Base-by-base conservation (phyloP, 2,329 filamentous ascomycete species). In the Hymenoscyphus linearis region DNA sequence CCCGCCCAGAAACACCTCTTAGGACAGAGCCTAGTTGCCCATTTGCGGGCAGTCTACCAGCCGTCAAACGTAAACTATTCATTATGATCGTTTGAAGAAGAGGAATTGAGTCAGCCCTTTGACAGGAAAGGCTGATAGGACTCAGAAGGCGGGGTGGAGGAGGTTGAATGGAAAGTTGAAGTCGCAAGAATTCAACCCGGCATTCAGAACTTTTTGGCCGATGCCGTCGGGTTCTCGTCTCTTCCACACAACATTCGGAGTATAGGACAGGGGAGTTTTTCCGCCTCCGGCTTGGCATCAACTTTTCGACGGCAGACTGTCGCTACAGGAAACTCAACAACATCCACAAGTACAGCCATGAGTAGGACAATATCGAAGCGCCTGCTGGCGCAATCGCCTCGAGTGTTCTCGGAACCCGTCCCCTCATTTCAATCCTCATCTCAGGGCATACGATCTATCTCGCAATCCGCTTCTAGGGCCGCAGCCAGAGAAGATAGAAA, bases 401-500 rank as follows among this genome's bases (percentile, higher is more conserved):
- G 40, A 47, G 40, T 12, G 6, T 12, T 47, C 18, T 22, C 40
- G 3, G n/a, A 47, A 22, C 9, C 22, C 10, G 40, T n/a, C 6
- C 40, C 40, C n/a, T 25, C 40, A 3, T 44, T n/a, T n/a, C 36
- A n/a, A n/a, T 5, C 14, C 36, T 40, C 36, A 14, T 37, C 63
- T 57, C 60, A 47, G 66, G 70, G 62, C 63, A 52, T 71, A 31
- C 68, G 71, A 62, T 61, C 66, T 1, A 75, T 78, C 58, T 76
- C 76, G 1, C 70, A 69, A 13, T 70, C 74, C 16, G 60, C 62
- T 40, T 67, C 62, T 35, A 64, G 64, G 62, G 65, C 62, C 60
- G 61, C 68, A 34, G 65, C 62, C 60, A 60, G 68, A 34, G 64
- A 66, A 53, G 62, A 60, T 52, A 65, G 35, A 55, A 55, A 47